Percentiles rank a stretch among this genome's conserved stretches.
phyloP scores from a whole-genome alignment of 1,284 basidiomycete genomes.

The Ganoderma sinense region DNA sequence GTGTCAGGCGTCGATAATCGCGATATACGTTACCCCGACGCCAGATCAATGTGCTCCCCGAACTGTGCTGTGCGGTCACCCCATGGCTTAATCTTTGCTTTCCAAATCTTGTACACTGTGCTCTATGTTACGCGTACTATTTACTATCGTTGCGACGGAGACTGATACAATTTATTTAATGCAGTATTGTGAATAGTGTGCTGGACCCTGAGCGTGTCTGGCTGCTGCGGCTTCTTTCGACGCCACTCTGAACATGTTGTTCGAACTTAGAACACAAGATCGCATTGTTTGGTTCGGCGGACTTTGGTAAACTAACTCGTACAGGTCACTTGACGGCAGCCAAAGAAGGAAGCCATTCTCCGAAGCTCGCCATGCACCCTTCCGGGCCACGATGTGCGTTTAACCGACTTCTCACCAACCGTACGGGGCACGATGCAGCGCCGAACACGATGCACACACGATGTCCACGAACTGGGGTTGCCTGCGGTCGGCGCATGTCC shows the following conservation, averaged over 20 bases:
- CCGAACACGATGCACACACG: conserved; percentile 31
- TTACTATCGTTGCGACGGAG: background rate
- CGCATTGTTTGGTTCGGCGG: conserved; percentile 4
- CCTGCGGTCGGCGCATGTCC: conserved; percentile 22
- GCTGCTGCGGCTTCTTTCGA: background rate
- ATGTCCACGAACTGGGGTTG: conserved; percentile 16
- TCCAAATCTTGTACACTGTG: conserved; percentile 13
- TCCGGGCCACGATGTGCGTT: conserved; percentile 13
- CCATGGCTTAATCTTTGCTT: conserved; percentile 16
- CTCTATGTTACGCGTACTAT: background rate
- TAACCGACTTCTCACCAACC: conserved; percentile 23
- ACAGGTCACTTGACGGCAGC: conserved; percentile 24
- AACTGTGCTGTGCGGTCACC: background rate
- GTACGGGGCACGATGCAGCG: conserved; percentile 18
- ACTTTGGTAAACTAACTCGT: conserved; percentile 26
- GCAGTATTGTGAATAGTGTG: background rate
- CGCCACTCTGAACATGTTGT: background rate
- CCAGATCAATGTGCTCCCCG: conserved; percentile 5
- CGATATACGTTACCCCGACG: background rate
- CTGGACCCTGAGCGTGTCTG: background rate
- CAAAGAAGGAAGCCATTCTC: conserved; percentile 17
- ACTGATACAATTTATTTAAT: background rate
- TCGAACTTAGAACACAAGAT: background rate
- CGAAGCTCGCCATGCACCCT: conserved; percentile 15
- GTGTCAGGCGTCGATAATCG: conserved; percentile 35